phyloP scores from a whole-genome alignment of 1,284 basidiomycete species.

The Meripilus lineatus region DNA sequence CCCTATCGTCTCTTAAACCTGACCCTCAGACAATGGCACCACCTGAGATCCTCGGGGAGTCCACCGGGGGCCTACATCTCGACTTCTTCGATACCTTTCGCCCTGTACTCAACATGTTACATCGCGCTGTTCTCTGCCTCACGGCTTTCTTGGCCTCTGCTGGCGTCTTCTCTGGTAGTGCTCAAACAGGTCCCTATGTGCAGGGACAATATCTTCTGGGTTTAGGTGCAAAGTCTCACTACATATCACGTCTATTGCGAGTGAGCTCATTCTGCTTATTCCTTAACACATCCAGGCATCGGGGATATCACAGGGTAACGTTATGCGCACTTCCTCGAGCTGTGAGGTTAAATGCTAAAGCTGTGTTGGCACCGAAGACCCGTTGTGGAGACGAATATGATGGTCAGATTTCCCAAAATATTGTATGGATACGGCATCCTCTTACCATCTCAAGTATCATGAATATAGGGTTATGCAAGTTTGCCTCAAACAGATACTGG shows the following conservation, averaged over 20 bases:
- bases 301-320: conserved; percentile 74
- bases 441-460: neutral
- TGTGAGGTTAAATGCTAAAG: conserved; percentile 9
- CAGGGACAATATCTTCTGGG: conserved; percentile 49
- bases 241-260: neutral
- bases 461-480: conserved; percentile 64
- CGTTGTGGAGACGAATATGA: conserved; percentile 75
- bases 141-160: conserved; percentile 22
- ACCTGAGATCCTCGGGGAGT: neutral
- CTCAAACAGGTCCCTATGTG: conserved; percentile 10
- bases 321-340: neutral
- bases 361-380: conserved; percentile 37
- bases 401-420: conserved; percentile 38
- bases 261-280: conserved; percentile 1
- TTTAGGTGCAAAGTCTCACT: conserved; percentile 40
- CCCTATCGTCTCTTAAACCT: no score
- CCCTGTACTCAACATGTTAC: conserved; percentile 15
- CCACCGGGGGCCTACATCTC: neutral
- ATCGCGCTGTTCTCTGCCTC: conserved; percentile 20
- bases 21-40: no score
- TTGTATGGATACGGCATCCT: neutral
- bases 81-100: neutral
- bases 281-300: conserved; percentile 56
- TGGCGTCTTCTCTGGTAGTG: conserved; percentile 10
- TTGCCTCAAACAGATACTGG: conserved; percentile 70